Percentiles rank a stretch among this genome's conserved stretches.
phyloP scores from a whole-genome alignment of 2,329 filamentous ascomycete genomes.

The Sclerotinia trifoliorum region DNA sequence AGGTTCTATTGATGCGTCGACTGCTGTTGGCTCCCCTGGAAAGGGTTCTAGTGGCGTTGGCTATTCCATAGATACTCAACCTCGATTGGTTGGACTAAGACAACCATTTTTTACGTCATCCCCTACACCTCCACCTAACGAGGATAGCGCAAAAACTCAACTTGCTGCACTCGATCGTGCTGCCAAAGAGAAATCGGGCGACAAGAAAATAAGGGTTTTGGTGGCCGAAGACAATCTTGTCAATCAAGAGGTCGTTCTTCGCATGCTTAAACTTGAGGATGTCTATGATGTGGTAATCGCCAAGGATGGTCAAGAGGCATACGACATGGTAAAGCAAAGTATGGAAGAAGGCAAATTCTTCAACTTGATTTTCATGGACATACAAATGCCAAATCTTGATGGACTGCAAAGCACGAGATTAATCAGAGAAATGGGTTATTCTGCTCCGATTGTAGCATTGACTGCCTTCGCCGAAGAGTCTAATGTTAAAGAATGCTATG shows the following conservation, averaged over 20 bases:
- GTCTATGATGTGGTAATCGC: conserved; percentile 88
- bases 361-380: conserved; percentile 93
- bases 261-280: conserved; percentile 71
- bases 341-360: conserved; percentile 73
- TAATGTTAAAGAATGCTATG: conserved; percentile 82
- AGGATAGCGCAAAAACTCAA: conserved; percentile 52
- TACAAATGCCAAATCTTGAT: conserved; percentile 91
- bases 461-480: conserved; percentile 90
- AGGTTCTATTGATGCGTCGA: conserved; percentile 12
- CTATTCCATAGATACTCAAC: conserved; percentile 62
- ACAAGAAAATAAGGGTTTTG: conserved; percentile 71
- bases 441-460: conserved; percentile 82
- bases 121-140: conserved; percentile 23
- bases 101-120: conserved; percentile 69
- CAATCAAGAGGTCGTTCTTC: conserved; percentile 60
- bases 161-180: conserved; percentile 64
- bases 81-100: conserved; percentile 77
- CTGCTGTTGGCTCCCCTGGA: conserved; percentile 13
- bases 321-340: conserved; percentile 77
- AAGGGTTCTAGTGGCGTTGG: conserved; percentile 35
- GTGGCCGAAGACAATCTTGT: conserved; percentile 79
- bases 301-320: conserved; percentile 82
- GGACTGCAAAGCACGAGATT: conserved; percentile 82
- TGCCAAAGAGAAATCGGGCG: conserved; percentile 57
- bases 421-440: conserved; percentile 84